Evolutionary conservation across 805 yeast species (phyloP), one percentile per base, ranked within the genome.

Genomic region (Ogataea kodamae): DNA sequence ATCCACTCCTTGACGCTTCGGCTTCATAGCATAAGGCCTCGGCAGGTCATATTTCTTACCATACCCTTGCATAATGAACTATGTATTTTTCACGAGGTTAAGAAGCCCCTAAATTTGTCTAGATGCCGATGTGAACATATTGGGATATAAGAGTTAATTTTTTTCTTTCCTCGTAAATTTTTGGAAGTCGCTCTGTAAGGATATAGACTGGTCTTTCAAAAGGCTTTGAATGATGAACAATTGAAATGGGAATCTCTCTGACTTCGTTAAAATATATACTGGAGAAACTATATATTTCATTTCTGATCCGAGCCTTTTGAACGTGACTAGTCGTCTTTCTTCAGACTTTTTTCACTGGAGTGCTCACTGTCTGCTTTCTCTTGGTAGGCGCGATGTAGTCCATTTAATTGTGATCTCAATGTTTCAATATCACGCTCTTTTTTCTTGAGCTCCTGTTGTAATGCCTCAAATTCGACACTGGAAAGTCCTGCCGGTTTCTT

Each of bases 321-420:
- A 12, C 9, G 10, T 27, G 18, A n/a, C 16, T 24, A 35, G 13
- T 34, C 43, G 12, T 33, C 28, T 17, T 34, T 40, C 22, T 35
- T 40, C 13, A 19, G 4, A 21, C 28, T 24, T 7, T 26, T 9
- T 3, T 9, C 12, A 6, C 20, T 24, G 2, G 20, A 10, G 6
- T 18, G 28, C 16, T 22, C 26, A 6, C 9, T 10, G 28, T 51
- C 52, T 8, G 56, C 62, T 53, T 68, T 66, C 10, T 46, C 43
- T 29, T 68, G 64, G 45, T 68, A 70, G 7, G 68, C 65, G 8
- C 40, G 47, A 48, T 64, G 70, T 28, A 66, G 53, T 3, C 70
- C 68, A 12, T 52, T 44, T 32, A 70, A 50, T 49, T 72, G 76
- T 40, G 65, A 68, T 44, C 62, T 67, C 48, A 72, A 53, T 4